Percentiles rank a stretch among this genome's conserved stretches.
phyloP scores from a whole-genome alignment of 352 stramenopile genomes.

The Globisporangium rhizosaccharum region DNA sequence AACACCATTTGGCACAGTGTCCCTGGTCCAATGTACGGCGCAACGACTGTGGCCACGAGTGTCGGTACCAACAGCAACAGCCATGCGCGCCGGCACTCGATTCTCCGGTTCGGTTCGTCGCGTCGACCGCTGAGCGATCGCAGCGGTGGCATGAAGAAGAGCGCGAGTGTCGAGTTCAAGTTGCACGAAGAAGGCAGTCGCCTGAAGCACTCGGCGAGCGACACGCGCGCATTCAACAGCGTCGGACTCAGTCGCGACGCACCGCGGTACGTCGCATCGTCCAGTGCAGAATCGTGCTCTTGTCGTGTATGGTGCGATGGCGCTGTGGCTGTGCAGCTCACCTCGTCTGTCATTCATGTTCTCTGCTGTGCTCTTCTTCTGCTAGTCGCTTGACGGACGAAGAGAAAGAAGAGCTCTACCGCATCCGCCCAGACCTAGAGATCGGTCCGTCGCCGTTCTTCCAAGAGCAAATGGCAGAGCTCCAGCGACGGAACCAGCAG shows the following conservation, averaged over 20 bases:
- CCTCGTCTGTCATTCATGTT: background rate
- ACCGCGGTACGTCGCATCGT: slow-evolving; percentile 29
- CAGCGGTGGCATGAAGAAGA: slow-evolving; percentile 37
- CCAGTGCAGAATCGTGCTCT: background rate
- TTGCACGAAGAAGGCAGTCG: slow-evolving; percentile 35
- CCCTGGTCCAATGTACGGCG: background rate
- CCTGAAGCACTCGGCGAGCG: slow-evolving; percentile 20
- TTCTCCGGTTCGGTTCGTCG: slow-evolving; percentile 55
- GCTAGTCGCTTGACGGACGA: slow-evolving; percentile 62
- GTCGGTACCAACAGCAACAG: slow-evolving; percentile 20
- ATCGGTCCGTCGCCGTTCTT: slow-evolving; percentile 56
- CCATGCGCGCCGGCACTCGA: slow-evolving; percentile 33
- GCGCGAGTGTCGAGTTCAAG: slow-evolving; percentile 66
- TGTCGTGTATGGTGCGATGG: background rate
- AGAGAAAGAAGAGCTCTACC: slow-evolving; percentile 82
- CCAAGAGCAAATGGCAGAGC: slow-evolving; percentile 48
- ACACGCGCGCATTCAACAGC: slow-evolving; percentile 23
- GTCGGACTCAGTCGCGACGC: slow-evolving; percentile 29
- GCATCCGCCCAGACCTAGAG: slow-evolving; percentile 73
- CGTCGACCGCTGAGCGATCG: slow-evolving; percentile 17
- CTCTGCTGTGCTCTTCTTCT: too few species aligned
- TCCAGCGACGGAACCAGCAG: slow-evolving; percentile 53
- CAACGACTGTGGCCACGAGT: background rate
- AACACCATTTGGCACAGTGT: background rate
- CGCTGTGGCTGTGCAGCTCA: too few species aligned